Percentiles rank a stretch among this genome's conserved stretches.
phyloP scores from a whole-genome alignment of 768 basidiomycete species.

The Hirschioporus abietinus region DNA sequence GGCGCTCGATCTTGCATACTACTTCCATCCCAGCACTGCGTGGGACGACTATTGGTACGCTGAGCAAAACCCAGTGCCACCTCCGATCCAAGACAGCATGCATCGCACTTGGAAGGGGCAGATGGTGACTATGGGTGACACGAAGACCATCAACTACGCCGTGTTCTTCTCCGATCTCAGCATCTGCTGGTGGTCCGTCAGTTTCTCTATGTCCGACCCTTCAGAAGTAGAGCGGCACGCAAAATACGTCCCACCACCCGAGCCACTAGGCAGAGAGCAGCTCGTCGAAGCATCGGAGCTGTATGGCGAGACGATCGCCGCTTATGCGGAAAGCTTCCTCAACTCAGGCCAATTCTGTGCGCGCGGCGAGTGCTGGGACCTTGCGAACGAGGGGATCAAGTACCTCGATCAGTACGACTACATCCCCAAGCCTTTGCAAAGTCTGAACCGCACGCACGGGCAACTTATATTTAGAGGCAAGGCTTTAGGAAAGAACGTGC shows the following conservation, averaged over 20 bases:
- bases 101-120: constrained; percentile 24
- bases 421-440: constrained; percentile 41
- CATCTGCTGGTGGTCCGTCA: constrained; percentile 42
- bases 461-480: constrained; percentile 44
- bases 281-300: constrained; percentile 39
- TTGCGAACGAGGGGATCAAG: constrained; percentile 45
- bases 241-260: constrained; percentile 34
- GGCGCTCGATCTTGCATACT: constrained; percentile 39
- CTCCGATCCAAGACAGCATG: constrained; percentile 25
- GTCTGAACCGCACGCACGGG: constrained; percentile 47
- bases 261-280: constrained; percentile 25
- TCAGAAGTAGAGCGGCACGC: constrained; percentile 30
- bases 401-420: constrained; percentile 36
- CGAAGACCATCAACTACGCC: constrained; percentile 30
- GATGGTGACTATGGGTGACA: constrained; percentile 24
- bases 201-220: constrained; percentile 28
- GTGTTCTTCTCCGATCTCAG: constrained; percentile 45
- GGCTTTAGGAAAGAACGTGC: constrained; percentile 25
- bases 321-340: constrained; percentile 41
- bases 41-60: constrained; percentile 42
- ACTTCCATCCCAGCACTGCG: constrained; percentile 35
- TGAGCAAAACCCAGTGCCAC: constrained; percentile 25
- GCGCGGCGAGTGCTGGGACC: constrained; percentile 56
- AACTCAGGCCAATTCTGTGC: constrained; percentile 38
- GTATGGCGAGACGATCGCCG: constrained; percentile 45